Evolutionary conservation across 2,329 filamentous ascomycete species (phyloP), one percentile per base, ranked within the genome.

Genomic region (Fusarium hainanense): DNA sequence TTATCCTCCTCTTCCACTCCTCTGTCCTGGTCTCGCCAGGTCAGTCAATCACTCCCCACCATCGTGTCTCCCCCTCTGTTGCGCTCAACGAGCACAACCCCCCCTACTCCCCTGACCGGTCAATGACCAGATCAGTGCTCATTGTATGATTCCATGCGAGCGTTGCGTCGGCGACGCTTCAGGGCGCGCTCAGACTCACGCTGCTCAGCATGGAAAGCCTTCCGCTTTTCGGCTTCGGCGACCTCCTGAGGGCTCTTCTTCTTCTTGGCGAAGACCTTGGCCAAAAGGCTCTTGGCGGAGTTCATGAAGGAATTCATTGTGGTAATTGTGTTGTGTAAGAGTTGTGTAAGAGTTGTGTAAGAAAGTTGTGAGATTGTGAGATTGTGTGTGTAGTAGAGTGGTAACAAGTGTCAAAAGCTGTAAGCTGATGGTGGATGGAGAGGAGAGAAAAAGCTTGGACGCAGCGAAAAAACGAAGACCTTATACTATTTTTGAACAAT

Each of bases 71-170:
- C 34, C 18, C 34, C 18, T 37, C 34, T 2, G 18, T 37, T 11
- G 18, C 34, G 9, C 16, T 10, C 18, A 37, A 37, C 34, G 11
- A 10, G 9, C 18, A 2, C 18, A 12, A 12, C 34, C 4, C 34
- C 34, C 18, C 10, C 34, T 37, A 37, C 34, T 7, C 34, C 9
- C 34, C 34, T n/a, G 34, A n/a, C 18, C 11, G 34, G 3, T n/a
- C 34, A 37, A n/a, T 37, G 3, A 12, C 18, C 34, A 37, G 34
- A n/a, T 37, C 10, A 37, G 34, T 37, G 28, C 1, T 30, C 3
- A 0, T 14, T 4, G 28, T 30, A 30, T 14, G 2, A 3, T 0
- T n/a, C 2, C 3, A n/a, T 11, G 18, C 34, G 34, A 12, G 34
- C 34, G 10, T n/a, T 6, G 3, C 18, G 34, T n/a, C 34, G 34